Evolutionary conservation across 129 eudicot genomes (phyloP).

Genomic region (Deinandra increscens): DNA sequence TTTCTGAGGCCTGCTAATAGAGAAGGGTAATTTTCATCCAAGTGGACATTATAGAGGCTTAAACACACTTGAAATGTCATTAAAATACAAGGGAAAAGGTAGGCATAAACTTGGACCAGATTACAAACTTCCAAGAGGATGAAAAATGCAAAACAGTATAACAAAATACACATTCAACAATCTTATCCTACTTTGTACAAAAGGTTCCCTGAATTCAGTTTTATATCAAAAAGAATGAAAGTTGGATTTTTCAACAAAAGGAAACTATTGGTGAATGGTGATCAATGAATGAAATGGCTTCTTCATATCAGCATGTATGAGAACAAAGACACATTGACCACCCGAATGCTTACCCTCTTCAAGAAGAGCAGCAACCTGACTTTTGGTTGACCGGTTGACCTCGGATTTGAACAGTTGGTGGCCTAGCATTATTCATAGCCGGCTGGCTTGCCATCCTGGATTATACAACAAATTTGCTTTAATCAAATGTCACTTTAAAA

Average conservation of each 20-base stretch:
- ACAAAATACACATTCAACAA: slow-evolving; percentile 40
- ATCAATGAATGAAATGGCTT: slow-evolving; percentile 15
- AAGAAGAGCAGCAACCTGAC: slow-evolving; percentile 92
- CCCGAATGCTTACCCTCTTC: slow-evolving; percentile 26
- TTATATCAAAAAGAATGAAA: slow-evolving; percentile 48
- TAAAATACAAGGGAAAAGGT: too few relatives aligned
- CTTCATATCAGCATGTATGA: slow-evolving; percentile 19
- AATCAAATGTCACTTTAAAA: neutral
- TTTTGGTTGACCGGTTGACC: slow-evolving; percentile 94
- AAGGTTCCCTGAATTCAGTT: slow-evolving; percentile 30
- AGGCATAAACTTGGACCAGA: slow-evolving; percentile 11
- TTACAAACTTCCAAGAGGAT: slow-evolving; percentile 12
- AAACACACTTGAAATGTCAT: too few relatives aligned
- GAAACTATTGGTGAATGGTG: slow-evolving; percentile 21
- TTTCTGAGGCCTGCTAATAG: too few relatives aligned
- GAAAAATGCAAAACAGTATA: slow-evolving; percentile 27
- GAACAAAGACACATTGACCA: slow-evolving; percentile 5
- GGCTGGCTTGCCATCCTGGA: slow-evolving; percentile 98
- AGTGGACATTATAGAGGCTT: too few relatives aligned
- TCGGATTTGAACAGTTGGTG: slow-evolving; percentile 80
- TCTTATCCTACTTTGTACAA: slow-evolving; percentile 64
- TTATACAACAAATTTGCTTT: slow-evolving; percentile 4
- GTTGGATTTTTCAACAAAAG: slow-evolving; percentile 19
- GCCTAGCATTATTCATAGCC: slow-evolving; percentile 63
- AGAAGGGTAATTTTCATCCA: too few relatives aligned